Evolutionary conservation across 192 early-diverging fungal species (phyloP).

Genomic region (Gaertneriomyces sp.): DNA sequence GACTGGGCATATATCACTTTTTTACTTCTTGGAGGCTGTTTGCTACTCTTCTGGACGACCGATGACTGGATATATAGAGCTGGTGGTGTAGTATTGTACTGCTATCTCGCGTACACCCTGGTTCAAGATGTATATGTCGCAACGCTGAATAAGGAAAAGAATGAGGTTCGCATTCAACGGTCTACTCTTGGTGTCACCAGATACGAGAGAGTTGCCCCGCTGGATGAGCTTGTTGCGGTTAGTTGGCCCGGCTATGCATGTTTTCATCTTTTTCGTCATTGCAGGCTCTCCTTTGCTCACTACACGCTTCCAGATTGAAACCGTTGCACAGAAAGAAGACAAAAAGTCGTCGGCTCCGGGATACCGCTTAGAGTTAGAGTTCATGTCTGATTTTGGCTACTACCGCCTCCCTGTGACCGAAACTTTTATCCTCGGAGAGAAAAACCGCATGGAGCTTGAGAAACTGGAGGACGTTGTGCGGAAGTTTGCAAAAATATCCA

Average conservation of each 20-base stretch:
- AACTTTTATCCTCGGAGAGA: conserved; percentile 23
- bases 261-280: neutral
- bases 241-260: no score
- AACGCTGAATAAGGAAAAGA: conserved; percentile 24
- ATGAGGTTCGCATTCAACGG: conserved; percentile 23
- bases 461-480: conserved; percentile 22
- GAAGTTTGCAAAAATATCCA: conserved; percentile 19
- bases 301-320: neutral
- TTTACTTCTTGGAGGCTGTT: no score
- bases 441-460: conserved; percentile 16
- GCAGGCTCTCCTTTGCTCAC: neutral
- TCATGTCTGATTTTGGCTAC: conserved; percentile 33
- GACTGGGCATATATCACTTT: no score
- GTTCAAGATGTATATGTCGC: conserved; percentile 25
- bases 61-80: conserved; percentile 12
- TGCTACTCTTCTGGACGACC: conserved; percentile 12
- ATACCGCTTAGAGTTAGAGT: conserved; percentile 30
- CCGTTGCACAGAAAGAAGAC: neutral
- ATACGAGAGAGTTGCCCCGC: conserved; percentile 24
- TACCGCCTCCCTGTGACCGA: conserved; percentile 28
- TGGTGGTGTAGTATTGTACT: conserved; percentile 5
- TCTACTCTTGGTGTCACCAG: conserved; percentile 21
- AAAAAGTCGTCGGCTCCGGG: conserved; percentile 1
- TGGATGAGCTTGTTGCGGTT: conserved; percentile 20
- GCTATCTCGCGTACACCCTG: conserved; percentile 12